Evolutionary conservation across 192 early-diverging fungal genomes (phyloP).

Genomic region (Podochytrium sp.): DNA sequence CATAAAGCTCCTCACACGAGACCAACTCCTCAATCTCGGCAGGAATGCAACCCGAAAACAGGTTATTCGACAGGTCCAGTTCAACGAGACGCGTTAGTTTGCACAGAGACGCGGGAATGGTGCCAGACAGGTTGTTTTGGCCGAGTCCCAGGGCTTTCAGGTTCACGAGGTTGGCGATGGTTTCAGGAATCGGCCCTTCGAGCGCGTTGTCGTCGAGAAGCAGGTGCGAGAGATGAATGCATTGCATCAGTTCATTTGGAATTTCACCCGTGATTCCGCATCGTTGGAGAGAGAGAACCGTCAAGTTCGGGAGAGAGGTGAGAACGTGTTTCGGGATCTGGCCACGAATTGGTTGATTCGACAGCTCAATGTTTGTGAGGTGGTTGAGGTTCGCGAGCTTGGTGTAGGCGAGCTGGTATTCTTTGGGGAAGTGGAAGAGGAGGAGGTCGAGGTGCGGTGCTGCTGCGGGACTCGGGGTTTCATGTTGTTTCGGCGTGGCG

Average conservation of each 20-base stretch:
- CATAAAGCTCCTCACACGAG: neutral
- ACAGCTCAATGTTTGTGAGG: too few relatives aligned
- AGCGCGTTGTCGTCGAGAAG: neutral
- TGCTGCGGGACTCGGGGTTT: neutral
- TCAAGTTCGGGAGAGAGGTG: too few relatives aligned
- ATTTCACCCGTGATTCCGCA: neutral
- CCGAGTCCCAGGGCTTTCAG: neutral
- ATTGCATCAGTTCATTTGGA: neutral
- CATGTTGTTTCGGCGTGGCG: neutral
- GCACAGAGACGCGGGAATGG: neutral
- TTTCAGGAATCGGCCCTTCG: neutral
- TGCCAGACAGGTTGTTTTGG: neutral
- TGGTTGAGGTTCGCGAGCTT: neutral
- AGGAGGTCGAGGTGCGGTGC: neutral
- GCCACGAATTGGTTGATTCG: too few relatives aligned
- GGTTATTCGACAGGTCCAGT: neutral
- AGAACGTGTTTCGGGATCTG: too few relatives aligned
- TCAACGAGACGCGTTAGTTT: neutral
- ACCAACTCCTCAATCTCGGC: constrained; percentile 4
- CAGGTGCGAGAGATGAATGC: neutral
- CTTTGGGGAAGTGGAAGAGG: neutral
- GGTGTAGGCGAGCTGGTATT: neutral
- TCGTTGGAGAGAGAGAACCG: too few relatives aligned
- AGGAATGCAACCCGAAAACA: neutral
- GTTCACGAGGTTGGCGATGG: neutral